These are phyloP conservation scores for Grosmannia penicillata DNA, from an alignment of 2,329 filamentous ascomycete species.

Conservation along the genomic window DNA sequence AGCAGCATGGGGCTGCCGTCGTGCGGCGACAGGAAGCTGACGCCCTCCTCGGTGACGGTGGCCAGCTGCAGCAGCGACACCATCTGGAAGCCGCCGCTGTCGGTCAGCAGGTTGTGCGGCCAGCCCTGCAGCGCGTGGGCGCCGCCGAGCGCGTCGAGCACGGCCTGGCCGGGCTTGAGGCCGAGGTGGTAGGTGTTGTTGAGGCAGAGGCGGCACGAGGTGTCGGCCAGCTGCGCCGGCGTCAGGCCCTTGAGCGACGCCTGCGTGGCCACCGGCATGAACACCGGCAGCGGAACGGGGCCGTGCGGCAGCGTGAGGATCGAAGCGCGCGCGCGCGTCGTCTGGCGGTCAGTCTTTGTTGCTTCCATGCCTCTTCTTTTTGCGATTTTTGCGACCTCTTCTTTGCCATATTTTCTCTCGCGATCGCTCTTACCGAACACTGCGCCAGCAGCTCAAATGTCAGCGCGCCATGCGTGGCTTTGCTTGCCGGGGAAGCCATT, in stretches of 20 bases:
- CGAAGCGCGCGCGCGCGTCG: slow-evolving; percentile 85
- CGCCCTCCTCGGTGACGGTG: slow-evolving; percentile 87
- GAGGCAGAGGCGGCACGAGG: slow-evolving; percentile 76
- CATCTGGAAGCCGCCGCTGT: slow-evolving; percentile 86
- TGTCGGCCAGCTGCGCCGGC: slow-evolving; percentile 79
- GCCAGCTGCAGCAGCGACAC: slow-evolving; percentile 89
- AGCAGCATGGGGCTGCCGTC: slow-evolving; percentile 93
- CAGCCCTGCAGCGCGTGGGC: slow-evolving; percentile 92
- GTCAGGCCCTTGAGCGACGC: slow-evolving; percentile 91
- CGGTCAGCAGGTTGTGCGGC: slow-evolving; percentile 87
- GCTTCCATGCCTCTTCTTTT: too few species aligned
- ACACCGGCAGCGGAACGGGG: slow-evolving; percentile 75
- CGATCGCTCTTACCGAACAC: slow-evolving; percentile 9
- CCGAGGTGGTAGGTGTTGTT: slow-evolving; percentile 98
- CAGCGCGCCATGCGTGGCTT: slow-evolving; percentile 16
- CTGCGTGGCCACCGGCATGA: slow-evolving; percentile 98
- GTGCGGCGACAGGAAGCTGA: slow-evolving; percentile 90
- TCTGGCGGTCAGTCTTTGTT: slow-evolving; percentile 46
- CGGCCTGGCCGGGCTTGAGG: slow-evolving; percentile 82
- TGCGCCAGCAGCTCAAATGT: slow-evolving; percentile 16
- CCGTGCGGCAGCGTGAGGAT: slow-evolving; percentile 83
- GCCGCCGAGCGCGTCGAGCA: slow-evolving; percentile 74
- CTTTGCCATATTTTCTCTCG: neutral
- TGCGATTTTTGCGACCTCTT: too few species aligned
- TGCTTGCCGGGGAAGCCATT: slow-evolving; percentile 11